Percentiles rank a stretch among this genome's conserved stretches.
These are phyloP conservation scores for Suillus subluteus DNA, from an alignment of 768 basidiomycete genomes.

Conservation along the genomic window DNA sequence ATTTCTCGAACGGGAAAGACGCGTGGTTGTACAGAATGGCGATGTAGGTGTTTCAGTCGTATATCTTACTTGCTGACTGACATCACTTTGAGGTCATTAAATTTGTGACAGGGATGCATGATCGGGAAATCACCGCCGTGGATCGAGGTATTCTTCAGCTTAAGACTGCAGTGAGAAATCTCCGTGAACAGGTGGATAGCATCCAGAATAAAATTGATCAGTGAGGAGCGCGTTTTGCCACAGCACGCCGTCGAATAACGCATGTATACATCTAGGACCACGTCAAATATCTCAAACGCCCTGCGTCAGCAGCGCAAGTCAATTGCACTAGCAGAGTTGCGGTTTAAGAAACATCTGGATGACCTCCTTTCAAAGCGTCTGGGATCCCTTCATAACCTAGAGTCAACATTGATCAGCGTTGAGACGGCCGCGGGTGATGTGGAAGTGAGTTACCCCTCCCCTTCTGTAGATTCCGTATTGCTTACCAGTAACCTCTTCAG, in stretches of 20 bases:
- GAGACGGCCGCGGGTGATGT: constrained; percentile 90
- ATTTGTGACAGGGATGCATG: constrained; percentile 51
- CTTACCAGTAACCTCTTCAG: constrained; percentile 40
- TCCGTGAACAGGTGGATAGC: constrained; percentile 70
- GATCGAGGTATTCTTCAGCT: constrained; percentile 85
- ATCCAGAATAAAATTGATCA: constrained; percentile 74
- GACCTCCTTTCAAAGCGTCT: constrained; percentile 77
- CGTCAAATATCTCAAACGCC: constrained; percentile 64
- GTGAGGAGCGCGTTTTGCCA: constrained; percentile 45
- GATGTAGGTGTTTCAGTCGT: constrained; percentile 52
- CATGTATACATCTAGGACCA: constrained; percentile 52
- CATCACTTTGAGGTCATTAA: constrained; percentile 69
- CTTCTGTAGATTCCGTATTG: constrained; percentile 4
- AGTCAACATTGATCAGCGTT: constrained; percentile 76
- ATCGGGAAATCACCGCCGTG: constrained; percentile 65
- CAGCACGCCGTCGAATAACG: background rate
- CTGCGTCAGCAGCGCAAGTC: constrained; percentile 72
- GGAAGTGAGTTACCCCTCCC: constrained; percentile 55
- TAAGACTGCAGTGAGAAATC: constrained; percentile 64
- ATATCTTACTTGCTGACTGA: constrained; percentile 4
- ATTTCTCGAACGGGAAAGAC: constrained; percentile 79
- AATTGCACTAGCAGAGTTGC: constrained; percentile 75
- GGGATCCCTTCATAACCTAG: constrained; percentile 71
- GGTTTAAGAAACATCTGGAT: constrained; percentile 80
- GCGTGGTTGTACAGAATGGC: constrained; percentile 62